Evolutionary conservation across 1,284 basidiomycete genomes (phyloP).

Genomic region (Clitocybe nebularis): DNA sequence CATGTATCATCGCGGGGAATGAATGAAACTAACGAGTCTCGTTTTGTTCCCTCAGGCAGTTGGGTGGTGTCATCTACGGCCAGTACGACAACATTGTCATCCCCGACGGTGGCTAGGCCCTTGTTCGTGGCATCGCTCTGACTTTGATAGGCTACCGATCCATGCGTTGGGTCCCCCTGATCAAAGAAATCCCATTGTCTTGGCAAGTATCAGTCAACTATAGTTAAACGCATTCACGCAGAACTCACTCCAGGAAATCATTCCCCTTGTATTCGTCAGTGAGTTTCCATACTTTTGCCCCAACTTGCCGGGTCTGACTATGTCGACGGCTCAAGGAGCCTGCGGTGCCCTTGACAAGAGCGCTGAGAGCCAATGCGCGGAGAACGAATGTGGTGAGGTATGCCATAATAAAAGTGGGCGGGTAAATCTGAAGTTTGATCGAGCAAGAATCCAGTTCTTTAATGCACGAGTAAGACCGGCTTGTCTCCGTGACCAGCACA

Average conservation of each 20-base stretch:
- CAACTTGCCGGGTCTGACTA: not conserved
- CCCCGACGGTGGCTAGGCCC: constrained; percentile 55
- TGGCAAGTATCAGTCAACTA: constrained; percentile 19
- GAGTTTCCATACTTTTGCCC: not conserved
- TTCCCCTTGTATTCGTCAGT: constrained; percentile 1
- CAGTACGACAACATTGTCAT: constrained; percentile 47
- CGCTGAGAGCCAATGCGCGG: constrained; percentile 1
- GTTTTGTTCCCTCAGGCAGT: constrained; percentile 48
- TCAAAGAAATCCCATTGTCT: constrained; percentile 59
- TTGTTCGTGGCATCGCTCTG: constrained; percentile 40
- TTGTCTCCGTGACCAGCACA: constrained; percentile 15
- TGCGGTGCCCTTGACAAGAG: constrained; percentile 2
- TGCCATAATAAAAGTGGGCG: constrained; percentile 8
- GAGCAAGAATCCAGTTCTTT: constrained; percentile 17
- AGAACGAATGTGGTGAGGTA: constrained; percentile 5
- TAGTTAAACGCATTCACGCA: not conserved
- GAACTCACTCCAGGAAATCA: constrained; percentile 6
- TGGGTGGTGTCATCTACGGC: constrained; percentile 58
- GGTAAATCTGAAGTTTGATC: not conserved
- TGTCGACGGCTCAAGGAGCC: not conserved
- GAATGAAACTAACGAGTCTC: constrained; percentile 56
- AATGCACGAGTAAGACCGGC: constrained; percentile 11
- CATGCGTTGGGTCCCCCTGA: constrained; percentile 61
- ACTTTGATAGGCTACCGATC: constrained; percentile 53
- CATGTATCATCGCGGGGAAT: not conserved